Evolutionary conservation across 1,284 basidiomycete genomes (phyloP), one percentile per base, ranked within the genome.

Genomic region (Moesziomyces sp.): DNA sequence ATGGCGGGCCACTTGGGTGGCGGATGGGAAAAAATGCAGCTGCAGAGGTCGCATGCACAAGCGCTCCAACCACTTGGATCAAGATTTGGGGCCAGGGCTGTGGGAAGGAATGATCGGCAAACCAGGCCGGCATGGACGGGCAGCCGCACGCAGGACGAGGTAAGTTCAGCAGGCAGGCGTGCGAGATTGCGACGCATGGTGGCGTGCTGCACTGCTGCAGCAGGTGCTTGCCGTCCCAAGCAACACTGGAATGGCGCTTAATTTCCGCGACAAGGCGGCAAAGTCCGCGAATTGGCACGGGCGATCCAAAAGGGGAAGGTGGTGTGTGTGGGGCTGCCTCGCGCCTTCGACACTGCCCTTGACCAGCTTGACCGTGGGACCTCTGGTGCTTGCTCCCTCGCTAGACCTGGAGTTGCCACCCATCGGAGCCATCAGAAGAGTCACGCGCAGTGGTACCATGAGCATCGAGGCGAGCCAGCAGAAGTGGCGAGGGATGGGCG

Each of bases 21-120:
- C 49, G 18, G n/a, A 52, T 52, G 46, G 46, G 43, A 53, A 43
- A 53, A 43, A 45, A 21, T 44, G 49, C 53, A 46, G 33, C n/a
- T 43, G 49, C 50, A 57, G 18, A 14, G 38, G 18, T 40, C 38
- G 38, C 38, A 40, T 40, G 38, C 38, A 18, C 38, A 40, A 35
- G 54, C 49, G 49, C 49, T 47, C 44, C 46, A 52, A 52, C 47
- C 28, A 13, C 52, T 50, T 47, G 59, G 52, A 46, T 62, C 47
- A 18, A 26, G 49, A 57, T 19, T 33, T 40, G 46, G 28, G 46
- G 51, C 19, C 44, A 64, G 50, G 55, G 51, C 40, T 46, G 52
- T 58, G 61, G 61, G 61, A 58, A 64, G 46, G 21, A 19, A n/a
- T 30, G 62, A 58, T 53, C 55, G 56, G 33, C 59, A 26, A 21